Evolutionary conservation across 2,329 filamentous ascomycete species (phyloP).

Genomic region (Diaporthe ilicicola): DNA sequence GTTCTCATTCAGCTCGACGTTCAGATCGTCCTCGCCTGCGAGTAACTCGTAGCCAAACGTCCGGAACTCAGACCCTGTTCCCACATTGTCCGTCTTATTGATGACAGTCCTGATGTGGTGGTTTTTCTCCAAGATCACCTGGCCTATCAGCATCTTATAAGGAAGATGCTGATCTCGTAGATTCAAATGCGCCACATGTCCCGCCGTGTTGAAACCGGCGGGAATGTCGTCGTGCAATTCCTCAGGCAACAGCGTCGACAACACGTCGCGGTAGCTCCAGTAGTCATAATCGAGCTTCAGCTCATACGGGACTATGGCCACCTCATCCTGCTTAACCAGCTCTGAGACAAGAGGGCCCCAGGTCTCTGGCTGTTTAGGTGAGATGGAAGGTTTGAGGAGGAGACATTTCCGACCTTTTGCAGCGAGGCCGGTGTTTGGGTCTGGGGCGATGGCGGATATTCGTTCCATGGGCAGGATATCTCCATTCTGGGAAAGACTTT

Average conservation of each 20-base stretch:
- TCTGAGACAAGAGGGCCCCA: slow-evolving; percentile 78
- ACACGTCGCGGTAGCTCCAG: slow-evolving; percentile 89
- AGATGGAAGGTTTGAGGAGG: slow-evolving; percentile 65
- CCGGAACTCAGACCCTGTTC: slow-evolving; percentile 83
- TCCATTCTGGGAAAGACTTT: slow-evolving; percentile 68
- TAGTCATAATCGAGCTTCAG: slow-evolving; percentile 83
- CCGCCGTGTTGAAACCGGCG: slow-evolving; percentile 85
- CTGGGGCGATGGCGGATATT: slow-evolving; percentile 67
- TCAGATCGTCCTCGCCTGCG: slow-evolving; percentile 80
- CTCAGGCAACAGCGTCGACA: slow-evolving; percentile 81
- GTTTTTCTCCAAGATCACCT: slow-evolving; percentile 92
- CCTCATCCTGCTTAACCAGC: slow-evolving; percentile 71
- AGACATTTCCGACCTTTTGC: slow-evolving; percentile 68
- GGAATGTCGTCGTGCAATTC: slow-evolving; percentile 83
- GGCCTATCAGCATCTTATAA: slow-evolving; percentile 86
- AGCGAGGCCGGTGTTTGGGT: slow-evolving; percentile 65
- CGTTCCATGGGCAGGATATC: slow-evolving; percentile 74
- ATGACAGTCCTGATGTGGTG: slow-evolving; percentile 84
- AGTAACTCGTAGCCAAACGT: slow-evolving; percentile 95
- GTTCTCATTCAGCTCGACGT: slow-evolving; percentile 84
- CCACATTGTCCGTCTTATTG: slow-evolving; percentile 93
- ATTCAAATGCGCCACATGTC: slow-evolving; percentile 94
- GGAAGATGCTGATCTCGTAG: slow-evolving; percentile 83
- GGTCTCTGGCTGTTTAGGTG: slow-evolving; percentile 69
- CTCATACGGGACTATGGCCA: slow-evolving; percentile 79